Percentiles rank a stretch among this genome's conserved stretches.
These are phyloP conservation scores for Monosporozyma unispora DNA, from an alignment of 805 yeast genomes.

Conservation along the genomic window DNA sequence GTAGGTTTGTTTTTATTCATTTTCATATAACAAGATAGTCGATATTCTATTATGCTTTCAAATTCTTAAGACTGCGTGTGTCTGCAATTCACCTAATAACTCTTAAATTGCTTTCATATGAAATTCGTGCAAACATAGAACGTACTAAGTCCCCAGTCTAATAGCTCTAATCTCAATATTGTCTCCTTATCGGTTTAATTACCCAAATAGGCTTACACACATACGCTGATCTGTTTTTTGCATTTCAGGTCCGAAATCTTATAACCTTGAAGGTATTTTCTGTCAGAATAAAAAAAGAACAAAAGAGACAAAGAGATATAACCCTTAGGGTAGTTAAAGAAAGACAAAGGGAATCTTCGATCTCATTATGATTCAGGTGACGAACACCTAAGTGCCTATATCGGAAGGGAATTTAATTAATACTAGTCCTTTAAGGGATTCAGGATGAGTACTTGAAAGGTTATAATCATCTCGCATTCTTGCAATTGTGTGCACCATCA, in stretches of 20 bases:
- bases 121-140: no score
- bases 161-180: no score
- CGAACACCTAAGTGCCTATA: not conserved
- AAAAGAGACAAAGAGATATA: not conserved
- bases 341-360: not conserved
- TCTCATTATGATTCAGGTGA: not conserved
- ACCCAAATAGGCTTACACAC: not conserved
- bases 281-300: not conserved
- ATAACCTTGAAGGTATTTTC: conserved; percentile 1
- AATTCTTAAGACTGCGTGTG: not conserved
- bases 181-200: not conserved
- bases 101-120: no score
- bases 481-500: no score
- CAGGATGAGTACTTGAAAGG: not conserved
- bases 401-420: not conserved
- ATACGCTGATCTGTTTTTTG: not conserved
- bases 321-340: not conserved
- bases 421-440: not conserved
- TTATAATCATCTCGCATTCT: not conserved
- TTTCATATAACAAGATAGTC: not conserved
- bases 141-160: no score
- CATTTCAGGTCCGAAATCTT: not conserved
- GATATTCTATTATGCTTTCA: not conserved
- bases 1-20: not conserved
- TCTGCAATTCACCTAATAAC: not conserved